Evolutionary conservation across 179 eudicot genomes (phyloP).

Genomic region (Heliamphora pulchella): DNA sequence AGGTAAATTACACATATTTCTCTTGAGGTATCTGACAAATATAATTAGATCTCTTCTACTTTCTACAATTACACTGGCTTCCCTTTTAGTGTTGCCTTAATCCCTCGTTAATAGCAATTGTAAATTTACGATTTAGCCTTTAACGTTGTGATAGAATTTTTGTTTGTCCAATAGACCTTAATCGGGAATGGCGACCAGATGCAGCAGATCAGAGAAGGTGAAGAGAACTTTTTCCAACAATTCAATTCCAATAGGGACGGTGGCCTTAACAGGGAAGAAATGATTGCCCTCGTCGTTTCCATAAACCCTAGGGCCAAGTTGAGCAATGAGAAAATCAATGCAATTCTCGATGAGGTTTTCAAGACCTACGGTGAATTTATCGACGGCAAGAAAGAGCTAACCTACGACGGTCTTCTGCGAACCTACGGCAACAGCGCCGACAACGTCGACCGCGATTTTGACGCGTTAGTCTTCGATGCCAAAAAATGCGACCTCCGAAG

Average conservation of each 20-base stretch:
- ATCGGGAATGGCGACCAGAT: constrained; percentile 40
- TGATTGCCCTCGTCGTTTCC: constrained; percentile 80
- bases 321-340: constrained; percentile 74
- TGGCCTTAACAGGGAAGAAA: constrained; percentile 68
- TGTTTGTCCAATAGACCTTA: neutral
- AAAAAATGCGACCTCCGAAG: constrained; percentile 17
- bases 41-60: no score
- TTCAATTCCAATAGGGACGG: constrained; percentile 74
- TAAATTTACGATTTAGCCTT: no score
- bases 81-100: no score
- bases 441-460: constrained; percentile 93
- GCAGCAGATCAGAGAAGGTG: constrained; percentile 80
- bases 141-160: no score
- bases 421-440: constrained; percentile 97
- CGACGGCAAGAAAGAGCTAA: constrained; percentile 63
- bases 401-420: constrained; percentile 65
- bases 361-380: constrained; percentile 73
- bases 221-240: constrained; percentile 61
- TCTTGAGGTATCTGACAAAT: no score
- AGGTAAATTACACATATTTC: no score
- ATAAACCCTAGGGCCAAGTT: constrained; percentile 89
- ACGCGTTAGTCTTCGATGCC: constrained; percentile 44
- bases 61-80: no score
- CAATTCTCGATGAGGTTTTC: constrained; percentile 91
- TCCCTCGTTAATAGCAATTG: no score